Evolutionary conservation across 202 grass and related monocot genomes (phyloP).

Genomic region (Hordeum pubiflorum): DNA sequence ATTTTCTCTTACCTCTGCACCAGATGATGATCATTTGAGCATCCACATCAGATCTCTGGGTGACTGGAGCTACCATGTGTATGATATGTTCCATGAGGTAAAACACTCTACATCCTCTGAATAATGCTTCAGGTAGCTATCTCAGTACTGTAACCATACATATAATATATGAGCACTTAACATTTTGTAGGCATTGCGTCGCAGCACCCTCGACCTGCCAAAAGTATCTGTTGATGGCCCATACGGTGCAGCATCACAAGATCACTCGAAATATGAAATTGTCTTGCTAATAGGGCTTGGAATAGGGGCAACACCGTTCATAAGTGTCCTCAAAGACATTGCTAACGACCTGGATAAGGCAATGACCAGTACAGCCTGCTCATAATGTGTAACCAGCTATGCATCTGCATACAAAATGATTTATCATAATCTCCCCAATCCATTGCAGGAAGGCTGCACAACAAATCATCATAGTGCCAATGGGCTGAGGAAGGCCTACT

Average conservation of each 20-base stretch:
- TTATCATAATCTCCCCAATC: background rate
- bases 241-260: slow-evolving; percentile 66
- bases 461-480: background rate
- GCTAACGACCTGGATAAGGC: slow-evolving; percentile 34
- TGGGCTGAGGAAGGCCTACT: slow-evolving; percentile 45
- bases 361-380: background rate
- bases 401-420: background rate
- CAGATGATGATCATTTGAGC: slow-evolving; percentile 53
- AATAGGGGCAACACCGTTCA: slow-evolving; percentile 64
- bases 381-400: background rate
- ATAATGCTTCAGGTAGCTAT: background rate
- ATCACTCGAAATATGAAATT: slow-evolving; percentile 54
- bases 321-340: slow-evolving; percentile 75
- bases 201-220: slow-evolving; percentile 30
- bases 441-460: background rate
- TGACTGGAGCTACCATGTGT: slow-evolving; percentile 70
- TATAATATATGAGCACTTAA: background rate
- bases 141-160: background rate
- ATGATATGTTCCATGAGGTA: slow-evolving; percentile 51
- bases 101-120: background rate
- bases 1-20: slow-evolving; percentile 67
- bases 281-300: slow-evolving; percentile 64
- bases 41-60: slow-evolving; percentile 69
- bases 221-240: slow-evolving; percentile 60
- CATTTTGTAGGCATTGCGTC: slow-evolving; percentile 37